phyloP scores from a whole-genome alignment of 2,329 filamentous ascomycete genomes.

The Botrytis medusae region DNA sequence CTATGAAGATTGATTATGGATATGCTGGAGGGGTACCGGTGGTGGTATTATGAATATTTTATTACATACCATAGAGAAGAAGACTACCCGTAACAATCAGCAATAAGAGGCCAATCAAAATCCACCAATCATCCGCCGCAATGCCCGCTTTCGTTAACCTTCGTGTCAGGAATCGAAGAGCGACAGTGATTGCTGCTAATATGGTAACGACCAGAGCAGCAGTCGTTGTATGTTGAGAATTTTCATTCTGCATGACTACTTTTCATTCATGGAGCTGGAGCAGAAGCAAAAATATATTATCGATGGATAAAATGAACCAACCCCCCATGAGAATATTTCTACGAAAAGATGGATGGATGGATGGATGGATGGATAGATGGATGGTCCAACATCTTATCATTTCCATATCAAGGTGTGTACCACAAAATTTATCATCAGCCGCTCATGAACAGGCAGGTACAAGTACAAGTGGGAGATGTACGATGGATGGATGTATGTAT shows the following conservation, averaged over 20 bases:
- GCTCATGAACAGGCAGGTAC: background rate
- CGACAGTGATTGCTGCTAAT: slow-evolving; percentile 19
- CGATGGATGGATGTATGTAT: too few species aligned
- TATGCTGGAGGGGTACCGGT: background rate
- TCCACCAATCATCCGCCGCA: slow-evolving; percentile 25
- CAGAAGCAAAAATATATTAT: background rate
- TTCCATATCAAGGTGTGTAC: background rate
- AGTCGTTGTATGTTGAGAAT: slow-evolving; percentile 15
- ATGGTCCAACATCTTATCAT: slow-evolving; percentile 11
- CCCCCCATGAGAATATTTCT: background rate
- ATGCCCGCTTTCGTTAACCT: slow-evolving; percentile 16
- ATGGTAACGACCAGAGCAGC: slow-evolving; percentile 14
- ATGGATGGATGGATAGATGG: background rate
- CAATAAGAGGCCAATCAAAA: slow-evolving; percentile 9
- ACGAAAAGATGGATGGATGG: background rate
- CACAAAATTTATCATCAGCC: background rate
- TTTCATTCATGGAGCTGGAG: background rate
- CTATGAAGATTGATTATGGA: background rate
- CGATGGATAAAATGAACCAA: background rate
- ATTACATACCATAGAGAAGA: slow-evolving; percentile 20
- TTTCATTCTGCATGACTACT: slow-evolving; percentile 11
- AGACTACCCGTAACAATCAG: background rate
- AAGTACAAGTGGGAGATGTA: background rate
- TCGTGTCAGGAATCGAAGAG: slow-evolving; percentile 22
- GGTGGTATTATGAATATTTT: background rate